Conservation (phyloP, 1,139 yeast genomes). For the Yamadazyma sp. region DNA sequence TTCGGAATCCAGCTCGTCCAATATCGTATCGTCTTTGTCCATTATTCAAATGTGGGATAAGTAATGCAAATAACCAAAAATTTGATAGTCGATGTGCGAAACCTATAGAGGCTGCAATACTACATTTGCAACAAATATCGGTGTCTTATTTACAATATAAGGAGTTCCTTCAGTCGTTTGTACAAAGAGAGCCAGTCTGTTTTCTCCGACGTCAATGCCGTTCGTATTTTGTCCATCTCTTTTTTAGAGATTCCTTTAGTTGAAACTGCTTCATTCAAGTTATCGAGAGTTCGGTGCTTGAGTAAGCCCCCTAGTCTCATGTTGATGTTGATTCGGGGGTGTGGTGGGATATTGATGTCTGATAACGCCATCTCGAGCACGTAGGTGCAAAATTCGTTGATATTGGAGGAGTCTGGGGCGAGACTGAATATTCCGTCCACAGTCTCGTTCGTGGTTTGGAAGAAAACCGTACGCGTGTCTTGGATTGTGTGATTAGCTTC, state of each 20-base stretch:
- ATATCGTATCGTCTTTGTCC: background rate
- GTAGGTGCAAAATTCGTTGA: background rate
- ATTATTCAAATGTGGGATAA: too few species aligned
- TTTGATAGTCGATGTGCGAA: too few species aligned
- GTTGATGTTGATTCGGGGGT: background rate
- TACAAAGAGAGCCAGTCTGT: background rate
- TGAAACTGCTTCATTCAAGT: background rate
- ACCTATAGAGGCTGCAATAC: too few species aligned
- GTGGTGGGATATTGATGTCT: background rate
- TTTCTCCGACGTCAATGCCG: background rate
- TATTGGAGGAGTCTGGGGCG: background rate
- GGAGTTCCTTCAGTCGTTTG: too few species aligned
- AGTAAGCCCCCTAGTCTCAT: conserved; percentile 1
- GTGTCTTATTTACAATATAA: too few species aligned
- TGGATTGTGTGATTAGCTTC: background rate
- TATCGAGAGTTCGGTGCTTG: background rate
- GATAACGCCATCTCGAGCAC: background rate
- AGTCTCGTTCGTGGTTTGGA: background rate
- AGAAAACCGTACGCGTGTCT: background rate
- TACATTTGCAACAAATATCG: too few species aligned
- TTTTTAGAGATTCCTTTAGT: background rate
- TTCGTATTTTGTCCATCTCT: background rate
- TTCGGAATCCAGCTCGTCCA: too few species aligned
- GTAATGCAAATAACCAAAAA: too few species aligned
- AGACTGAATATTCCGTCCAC: background rate